A percentile compares a stretch with the other conserved stretches of the same genome.
Conservation (phyloP, 345 rosid genomes). For the Salix koriyanagi region DNA sequence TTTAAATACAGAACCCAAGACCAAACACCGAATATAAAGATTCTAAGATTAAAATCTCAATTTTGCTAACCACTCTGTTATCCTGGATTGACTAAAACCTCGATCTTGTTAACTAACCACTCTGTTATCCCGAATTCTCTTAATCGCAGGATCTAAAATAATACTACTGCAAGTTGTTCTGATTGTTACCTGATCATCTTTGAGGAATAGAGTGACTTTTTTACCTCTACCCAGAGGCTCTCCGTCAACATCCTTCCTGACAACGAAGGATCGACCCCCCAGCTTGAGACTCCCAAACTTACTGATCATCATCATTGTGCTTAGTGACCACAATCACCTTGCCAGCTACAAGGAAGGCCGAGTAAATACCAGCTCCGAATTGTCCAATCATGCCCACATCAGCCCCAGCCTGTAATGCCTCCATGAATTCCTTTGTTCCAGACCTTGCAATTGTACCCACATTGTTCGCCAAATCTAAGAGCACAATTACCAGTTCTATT, state of each 20-base stretch:
- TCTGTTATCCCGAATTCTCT: too few relatives aligned
- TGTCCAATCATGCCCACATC: constrained; percentile 94
- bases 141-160: not conserved
- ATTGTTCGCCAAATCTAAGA: constrained; percentile 66
- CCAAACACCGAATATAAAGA: too few relatives aligned
- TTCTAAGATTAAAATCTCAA: too few relatives aligned
- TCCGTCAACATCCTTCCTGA: constrained; percentile 62
- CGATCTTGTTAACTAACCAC: too few relatives aligned
- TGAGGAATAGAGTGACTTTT: constrained; percentile 65
- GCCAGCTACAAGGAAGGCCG: constrained; percentile 79
- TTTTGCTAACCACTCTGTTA: too few relatives aligned
- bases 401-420: constrained; percentile 82
- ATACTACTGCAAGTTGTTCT: not conserved
- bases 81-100: too few relatives aligned
- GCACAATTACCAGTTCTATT: too few relatives aligned
- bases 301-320: constrained; percentile 81
- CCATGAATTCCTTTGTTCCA: constrained; percentile 88
- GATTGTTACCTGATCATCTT: constrained; percentile 62
- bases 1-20: too few relatives aligned
- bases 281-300: constrained; percentile 85
- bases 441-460: constrained; percentile 93
- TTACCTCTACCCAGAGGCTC: constrained; percentile 83
- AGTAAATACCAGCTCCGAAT: constrained; percentile 86
- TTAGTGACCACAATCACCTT: constrained; percentile 69
- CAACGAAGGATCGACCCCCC: constrained; percentile 19